These are phyloP conservation scores for Fusarium heterosporum DNA, from an alignment of 2,329 filamentous ascomycete species.

Conservation along the genomic window DNA sequence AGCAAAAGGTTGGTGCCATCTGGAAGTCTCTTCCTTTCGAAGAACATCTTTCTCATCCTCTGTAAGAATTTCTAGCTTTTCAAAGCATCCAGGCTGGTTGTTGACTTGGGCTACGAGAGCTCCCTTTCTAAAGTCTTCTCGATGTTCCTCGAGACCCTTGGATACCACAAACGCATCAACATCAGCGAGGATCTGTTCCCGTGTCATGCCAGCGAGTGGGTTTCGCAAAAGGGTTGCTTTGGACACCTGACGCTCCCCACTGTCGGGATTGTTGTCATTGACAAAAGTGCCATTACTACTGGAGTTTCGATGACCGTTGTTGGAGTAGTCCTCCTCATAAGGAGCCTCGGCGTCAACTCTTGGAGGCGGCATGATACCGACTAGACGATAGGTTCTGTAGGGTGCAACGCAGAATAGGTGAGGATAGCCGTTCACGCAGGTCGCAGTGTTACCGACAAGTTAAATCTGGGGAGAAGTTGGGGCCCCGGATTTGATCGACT, in stretches of 20 bases:
- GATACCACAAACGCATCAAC: constrained; percentile 53
- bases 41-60: constrained; percentile 49
- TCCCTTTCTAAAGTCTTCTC: constrained; percentile 62
- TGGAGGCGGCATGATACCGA: constrained; percentile 44
- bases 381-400: not conserved
- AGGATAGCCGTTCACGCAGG: not conserved
- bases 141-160: constrained; percentile 51
- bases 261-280: constrained; percentile 34
- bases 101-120: constrained; percentile 63
- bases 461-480: constrained; percentile 21
- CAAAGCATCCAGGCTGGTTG: constrained; percentile 49
- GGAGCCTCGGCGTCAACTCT: constrained; percentile 44
- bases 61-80: constrained; percentile 43
- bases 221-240: constrained; percentile 49
- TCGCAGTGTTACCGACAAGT: not conserved
- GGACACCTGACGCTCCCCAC: constrained; percentile 25
- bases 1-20: constrained; percentile 51
- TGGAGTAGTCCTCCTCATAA: constrained; percentile 11
- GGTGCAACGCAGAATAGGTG: not conserved
- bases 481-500: constrained; percentile 19
- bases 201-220: constrained; percentile 48
- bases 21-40: constrained; percentile 46
- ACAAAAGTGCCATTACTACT: constrained; percentile 38
- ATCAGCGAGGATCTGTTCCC: constrained; percentile 49
- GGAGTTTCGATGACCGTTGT: constrained; percentile 25